A percentile compares a stretch with the other conserved stretches of the same genome.
Evolutionary conservation across 768 basidiomycete species (phyloP).

Genomic region (Pisolithus sp.): DNA sequence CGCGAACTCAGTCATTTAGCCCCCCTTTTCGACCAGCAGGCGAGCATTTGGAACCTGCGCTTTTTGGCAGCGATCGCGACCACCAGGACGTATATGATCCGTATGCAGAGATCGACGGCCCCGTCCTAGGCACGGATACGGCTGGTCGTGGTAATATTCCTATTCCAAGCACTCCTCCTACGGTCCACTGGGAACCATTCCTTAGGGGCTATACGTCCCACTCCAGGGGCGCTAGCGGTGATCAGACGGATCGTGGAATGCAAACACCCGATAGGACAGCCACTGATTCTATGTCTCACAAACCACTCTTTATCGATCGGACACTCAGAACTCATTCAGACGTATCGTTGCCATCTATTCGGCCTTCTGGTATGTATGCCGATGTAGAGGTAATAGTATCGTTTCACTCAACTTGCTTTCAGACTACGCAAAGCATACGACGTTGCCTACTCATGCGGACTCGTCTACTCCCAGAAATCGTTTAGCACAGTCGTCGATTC

Average conservation of each 20-base stretch:
- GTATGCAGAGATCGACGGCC: conserved; percentile 2
- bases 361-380: background rate
- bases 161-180: conserved; percentile 4
- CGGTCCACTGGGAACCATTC: background rate
- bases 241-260: background rate
- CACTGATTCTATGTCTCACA: background rate
- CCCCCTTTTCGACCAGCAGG: background rate
- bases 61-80: background rate
- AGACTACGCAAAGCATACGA: background rate
- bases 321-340: conserved; percentile 16
- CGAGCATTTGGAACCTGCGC: background rate
- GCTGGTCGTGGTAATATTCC: background rate
- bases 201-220: background rate
- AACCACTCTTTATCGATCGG: conserved; percentile 14
- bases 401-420: background rate
- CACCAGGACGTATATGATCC: background rate
- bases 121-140: background rate
- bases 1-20: background rate
- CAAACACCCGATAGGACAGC: background rate
- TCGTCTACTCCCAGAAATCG: background rate
- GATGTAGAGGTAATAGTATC: background rate
- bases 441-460: background rate
- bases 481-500: background rate
- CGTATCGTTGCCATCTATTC: conserved; percentile 5
- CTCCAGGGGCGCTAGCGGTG: background rate